Evolutionary conservation across 2,329 filamentous ascomycete species (phyloP), one percentile per base, ranked within the genome.

Genomic region (Colletotrichum aenigma): DNA sequence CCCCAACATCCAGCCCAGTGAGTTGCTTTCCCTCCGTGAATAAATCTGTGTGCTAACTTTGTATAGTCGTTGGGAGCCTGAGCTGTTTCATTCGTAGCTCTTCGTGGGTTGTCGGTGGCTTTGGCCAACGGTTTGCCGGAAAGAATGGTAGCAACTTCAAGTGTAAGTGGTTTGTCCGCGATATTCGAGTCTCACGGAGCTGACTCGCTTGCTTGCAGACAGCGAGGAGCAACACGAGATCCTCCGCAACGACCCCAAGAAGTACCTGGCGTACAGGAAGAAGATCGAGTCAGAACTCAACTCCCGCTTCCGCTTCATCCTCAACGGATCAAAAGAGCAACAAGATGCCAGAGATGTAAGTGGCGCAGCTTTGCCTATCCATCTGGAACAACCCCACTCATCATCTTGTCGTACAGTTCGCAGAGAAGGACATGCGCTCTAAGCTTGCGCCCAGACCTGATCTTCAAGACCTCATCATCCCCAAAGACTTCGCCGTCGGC

Each of bases 251-350:
- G 77, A 93, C 76, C 89, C 91, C 0, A 83, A 88, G 13, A 86
- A 83, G 18, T 93, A 93, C 78, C 82, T 91, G 2, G 79, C 82
- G 8, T 91, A 90, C 78, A 85, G 89, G 30, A 89, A 87, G 75
- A 82, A 82, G 21, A 81, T 90, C 9, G 88, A 90, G 75, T 80
- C 85, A 2, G 88, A 87, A 30, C 83, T 91, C 18, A 91, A 90
- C 75, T 85, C 86, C 61, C 84, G 87, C 7, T 91, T 90, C 83
- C 88, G 87, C 61, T 87, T 90, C 80, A 89, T 89, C 78, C 82
- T 88, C 77, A 89, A 88, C 78, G 87, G 86, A n/a, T 86, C 84
- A 8, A 72, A 84, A 66, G 87, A 88, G 81, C 86, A 87, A 3
- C 80, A 81, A 67, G 80, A 83, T 30, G 87, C 87, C 28, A 71